Evolutionary conservation across 2,329 filamentous ascomycete species (phyloP).

Genomic region (Xylaria sp.): DNA sequence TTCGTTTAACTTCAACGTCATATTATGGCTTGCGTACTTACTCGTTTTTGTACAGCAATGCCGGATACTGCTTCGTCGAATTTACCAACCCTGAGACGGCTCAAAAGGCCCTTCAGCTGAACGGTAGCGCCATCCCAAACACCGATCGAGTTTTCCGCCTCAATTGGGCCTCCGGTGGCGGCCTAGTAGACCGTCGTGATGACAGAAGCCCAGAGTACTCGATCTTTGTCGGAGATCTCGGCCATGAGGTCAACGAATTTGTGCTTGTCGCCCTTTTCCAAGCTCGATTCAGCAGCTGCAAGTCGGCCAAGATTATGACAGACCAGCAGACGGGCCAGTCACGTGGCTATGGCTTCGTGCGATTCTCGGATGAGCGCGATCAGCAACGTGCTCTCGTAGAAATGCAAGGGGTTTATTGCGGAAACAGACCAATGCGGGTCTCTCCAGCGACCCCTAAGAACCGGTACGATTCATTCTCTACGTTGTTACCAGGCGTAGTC

Average conservation of each 20-base stretch:
- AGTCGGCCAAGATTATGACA: constrained; percentile 99
- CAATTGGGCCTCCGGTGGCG: constrained; percentile 98
- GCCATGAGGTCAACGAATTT: constrained; percentile 98
- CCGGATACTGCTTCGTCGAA: constrained; percentile 98
- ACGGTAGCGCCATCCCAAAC: constrained; percentile 89
- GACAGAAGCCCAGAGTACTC: constrained; percentile 95
- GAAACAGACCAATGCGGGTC: constrained; percentile 98
- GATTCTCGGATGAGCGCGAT: constrained; percentile 93
- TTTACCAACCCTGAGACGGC: constrained; percentile 83
- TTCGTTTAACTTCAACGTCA: neutral
- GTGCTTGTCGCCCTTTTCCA: constrained; percentile 97
- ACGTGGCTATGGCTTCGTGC: constrained; percentile 95
- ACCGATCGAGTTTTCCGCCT: constrained; percentile 95
- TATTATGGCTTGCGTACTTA: neutral
- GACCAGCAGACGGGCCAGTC: constrained; percentile 98
- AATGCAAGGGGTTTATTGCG: constrained; percentile 99
- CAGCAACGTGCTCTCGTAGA: constrained; percentile 94
- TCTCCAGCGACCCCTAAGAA: constrained; percentile 98
- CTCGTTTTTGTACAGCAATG: constrained; percentile 66
- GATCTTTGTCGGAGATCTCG: constrained; percentile 97
- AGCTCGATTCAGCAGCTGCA: constrained; percentile 93
- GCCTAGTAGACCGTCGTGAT: constrained; percentile 90
- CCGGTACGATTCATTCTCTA: constrained; percentile 44
- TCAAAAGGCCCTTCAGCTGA: constrained; percentile 86
- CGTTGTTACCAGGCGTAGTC: neutral